A percentile compares a stretch with the other conserved stretches of the same genome.
These are phyloP conservation scores for Hyphodiscus sp. DNA, from an alignment of 2,329 filamentous ascomycete genomes.

Conservation along the genomic window DNA sequence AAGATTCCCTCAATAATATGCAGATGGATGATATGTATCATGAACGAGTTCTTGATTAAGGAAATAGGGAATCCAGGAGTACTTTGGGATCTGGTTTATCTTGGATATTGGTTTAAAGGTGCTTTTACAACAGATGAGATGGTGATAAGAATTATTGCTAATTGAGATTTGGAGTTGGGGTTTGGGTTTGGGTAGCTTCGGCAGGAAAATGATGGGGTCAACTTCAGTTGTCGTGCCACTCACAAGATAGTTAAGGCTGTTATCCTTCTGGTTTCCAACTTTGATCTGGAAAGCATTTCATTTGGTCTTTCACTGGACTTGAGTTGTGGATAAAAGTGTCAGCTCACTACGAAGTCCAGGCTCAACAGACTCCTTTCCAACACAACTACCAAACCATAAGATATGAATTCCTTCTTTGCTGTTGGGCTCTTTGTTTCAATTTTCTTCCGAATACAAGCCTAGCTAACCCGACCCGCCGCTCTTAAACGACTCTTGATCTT, in stretches of 20 bases:
- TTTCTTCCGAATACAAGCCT: neutral
- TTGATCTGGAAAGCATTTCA: no score
- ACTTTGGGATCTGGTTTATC: neutral
- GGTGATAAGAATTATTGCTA: neutral
- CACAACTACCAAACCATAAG: neutral
- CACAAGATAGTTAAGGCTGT: no score
- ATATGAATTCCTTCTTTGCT: neutral
- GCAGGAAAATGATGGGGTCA: neutral
- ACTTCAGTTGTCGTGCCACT: neutral
- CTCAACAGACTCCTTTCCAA: no score
- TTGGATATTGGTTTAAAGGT: neutral
- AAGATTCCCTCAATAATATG: constrained; percentile 2
- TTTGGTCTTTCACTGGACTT: no score
- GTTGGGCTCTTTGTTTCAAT: neutral
- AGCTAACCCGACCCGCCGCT: neutral
- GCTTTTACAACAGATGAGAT: neutral
- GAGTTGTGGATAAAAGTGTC: no score
- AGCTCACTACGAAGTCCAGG: no score
- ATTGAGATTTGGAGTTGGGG: neutral
- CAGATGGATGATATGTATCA: neutral
- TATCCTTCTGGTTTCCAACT: no score
- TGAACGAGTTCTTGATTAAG: neutral
- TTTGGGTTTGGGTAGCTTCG: neutral
- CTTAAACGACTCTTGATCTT: neutral
- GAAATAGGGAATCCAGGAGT: neutral